Conservation (phyloP, 208 protist species). For the Wallacemonas collosoma region DNA sequence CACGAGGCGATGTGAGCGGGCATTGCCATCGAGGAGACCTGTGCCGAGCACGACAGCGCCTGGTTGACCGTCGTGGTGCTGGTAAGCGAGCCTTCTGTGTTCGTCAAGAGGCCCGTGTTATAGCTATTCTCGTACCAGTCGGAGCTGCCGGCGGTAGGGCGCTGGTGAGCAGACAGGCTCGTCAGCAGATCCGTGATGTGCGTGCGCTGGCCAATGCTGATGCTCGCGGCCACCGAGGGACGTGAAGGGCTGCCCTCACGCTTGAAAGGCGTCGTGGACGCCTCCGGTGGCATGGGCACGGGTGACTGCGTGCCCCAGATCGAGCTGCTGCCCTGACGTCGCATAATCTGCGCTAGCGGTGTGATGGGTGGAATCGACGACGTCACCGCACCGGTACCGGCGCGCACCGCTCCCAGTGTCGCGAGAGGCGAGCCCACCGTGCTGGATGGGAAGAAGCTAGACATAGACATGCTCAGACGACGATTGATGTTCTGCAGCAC, state of each 20-base stretch:
- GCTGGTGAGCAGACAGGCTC: constrained; percentile 45
- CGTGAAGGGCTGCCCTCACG: constrained; percentile 58
- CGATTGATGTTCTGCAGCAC: constrained; percentile 22
- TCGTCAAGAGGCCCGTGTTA: constrained; percentile 14
- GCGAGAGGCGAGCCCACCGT: not conserved
- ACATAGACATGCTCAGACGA: constrained; percentile 20
- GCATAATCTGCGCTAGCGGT: constrained; percentile 9
- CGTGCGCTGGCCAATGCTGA: constrained; percentile 9
- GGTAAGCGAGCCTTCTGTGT: constrained; percentile 10
- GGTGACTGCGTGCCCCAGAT: constrained; percentile 25
- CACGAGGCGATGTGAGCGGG: not conserved
- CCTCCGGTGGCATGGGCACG: constrained; percentile 23
- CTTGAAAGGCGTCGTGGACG: constrained; percentile 24
- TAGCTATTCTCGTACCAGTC: constrained; percentile 9
- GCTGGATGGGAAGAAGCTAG: constrained; percentile 6
- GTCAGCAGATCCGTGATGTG: constrained; percentile 33
- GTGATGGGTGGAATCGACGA: constrained; percentile 1
- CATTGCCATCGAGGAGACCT: not conserved
- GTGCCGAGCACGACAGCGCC: constrained; percentile 6
- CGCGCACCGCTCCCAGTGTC: not conserved
- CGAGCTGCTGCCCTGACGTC: constrained; percentile 16
- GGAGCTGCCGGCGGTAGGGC: constrained; percentile 20
- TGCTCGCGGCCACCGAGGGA: constrained; percentile 20
- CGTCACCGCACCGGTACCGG: not conserved
- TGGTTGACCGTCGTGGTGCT: constrained; percentile 1